phyloP scores from a whole-genome alignment of 352 stramenopile species.

The Globisporangium cylindrosporum region DNA sequence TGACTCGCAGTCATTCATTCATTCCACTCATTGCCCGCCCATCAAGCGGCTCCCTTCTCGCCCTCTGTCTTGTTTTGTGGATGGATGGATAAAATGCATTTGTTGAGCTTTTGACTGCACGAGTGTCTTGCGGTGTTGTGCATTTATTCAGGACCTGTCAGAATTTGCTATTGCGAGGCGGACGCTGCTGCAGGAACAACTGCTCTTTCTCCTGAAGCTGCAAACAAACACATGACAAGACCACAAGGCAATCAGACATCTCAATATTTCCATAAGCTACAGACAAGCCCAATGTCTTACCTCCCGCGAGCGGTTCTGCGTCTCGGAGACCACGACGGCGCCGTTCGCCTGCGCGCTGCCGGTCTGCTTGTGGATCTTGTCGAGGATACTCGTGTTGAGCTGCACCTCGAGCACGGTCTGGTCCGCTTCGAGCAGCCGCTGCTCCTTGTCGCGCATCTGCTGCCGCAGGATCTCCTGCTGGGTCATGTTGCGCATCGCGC shows the following conservation, averaged over 20 bases:
- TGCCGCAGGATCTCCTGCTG: slow-evolving; percentile 65
- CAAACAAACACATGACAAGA: neutral
- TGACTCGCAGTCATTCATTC: neutral
- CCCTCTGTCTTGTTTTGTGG: slow-evolving; percentile 4
- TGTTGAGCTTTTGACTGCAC: slow-evolving; percentile 5
- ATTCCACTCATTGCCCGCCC: neutral
- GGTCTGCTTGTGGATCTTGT: slow-evolving; percentile 68
- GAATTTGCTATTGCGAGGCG: slow-evolving; percentile 29
- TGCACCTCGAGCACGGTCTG: slow-evolving; percentile 73
- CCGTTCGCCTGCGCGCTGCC: slow-evolving; percentile 36
- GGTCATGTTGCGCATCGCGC: slow-evolving; percentile 40
- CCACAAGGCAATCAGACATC: neutral
- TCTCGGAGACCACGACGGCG: slow-evolving; percentile 59
- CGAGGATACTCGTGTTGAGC: slow-evolving; percentile 62
- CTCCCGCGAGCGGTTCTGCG: slow-evolving; percentile 71
- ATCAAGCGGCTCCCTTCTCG: neutral
- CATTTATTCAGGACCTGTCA: slow-evolving; percentile 15
- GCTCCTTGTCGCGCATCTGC: slow-evolving; percentile 73
- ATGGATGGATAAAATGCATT: slow-evolving; percentile 11
- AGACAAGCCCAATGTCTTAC: slow-evolving; percentile 20
- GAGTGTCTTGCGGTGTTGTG: neutral
- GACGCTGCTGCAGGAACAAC: slow-evolving; percentile 33
- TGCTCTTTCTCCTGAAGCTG: slow-evolving; percentile 59
- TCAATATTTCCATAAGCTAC: neutral
- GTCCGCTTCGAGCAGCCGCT: slow-evolving; percentile 53